Conservation (phyloP, 768 basidiomycete genomes). For the Dacryopinax spathularia region DNA sequence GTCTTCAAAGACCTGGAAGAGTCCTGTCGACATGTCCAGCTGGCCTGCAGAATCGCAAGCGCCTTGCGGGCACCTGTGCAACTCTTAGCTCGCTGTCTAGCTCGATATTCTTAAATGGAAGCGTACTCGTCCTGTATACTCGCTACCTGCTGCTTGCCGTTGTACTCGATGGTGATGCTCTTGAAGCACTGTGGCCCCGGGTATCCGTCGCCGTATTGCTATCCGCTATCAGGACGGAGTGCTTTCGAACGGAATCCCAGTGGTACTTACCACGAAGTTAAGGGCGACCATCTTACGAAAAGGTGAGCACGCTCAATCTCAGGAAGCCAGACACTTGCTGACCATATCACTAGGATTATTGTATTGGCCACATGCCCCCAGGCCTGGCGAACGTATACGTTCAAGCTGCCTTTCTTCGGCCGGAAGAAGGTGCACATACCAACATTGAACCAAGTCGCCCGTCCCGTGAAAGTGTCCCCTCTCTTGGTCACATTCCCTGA, state of each 20-base stretch:
- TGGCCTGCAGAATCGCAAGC: background rate
- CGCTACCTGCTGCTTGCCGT: slow-evolving; percentile 46
- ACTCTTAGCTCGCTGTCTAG: background rate
- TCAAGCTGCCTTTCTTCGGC: background rate
- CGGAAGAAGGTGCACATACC: slow-evolving; percentile 30
- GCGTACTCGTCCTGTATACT: slow-evolving; percentile 42
- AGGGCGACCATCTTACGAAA: slow-evolving; percentile 38
- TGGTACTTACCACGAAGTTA: slow-evolving; percentile 22
- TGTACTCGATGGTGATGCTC: slow-evolving; percentile 44
- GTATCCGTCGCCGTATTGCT: slow-evolving; percentile 45
- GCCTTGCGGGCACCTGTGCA: background rate
- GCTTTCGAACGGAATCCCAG: slow-evolving; percentile 15
- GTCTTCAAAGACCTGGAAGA: background rate
- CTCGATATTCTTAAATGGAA: background rate
- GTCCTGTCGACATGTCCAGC: background rate
- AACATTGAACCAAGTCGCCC: slow-evolving; percentile 44
- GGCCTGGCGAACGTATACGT: slow-evolving; percentile 19
- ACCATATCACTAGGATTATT: slow-evolving; percentile 29
- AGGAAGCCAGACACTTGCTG: background rate
- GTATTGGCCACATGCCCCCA: slow-evolving; percentile 39
- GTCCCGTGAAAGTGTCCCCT: slow-evolving; percentile 9
- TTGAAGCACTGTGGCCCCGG: slow-evolving; percentile 53
- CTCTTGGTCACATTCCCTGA: background rate
- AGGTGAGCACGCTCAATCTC: background rate
- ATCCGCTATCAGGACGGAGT: slow-evolving; percentile 11